Evolutionary conservation across 306 rosid genomes (phyloP), one percentile per base, ranked within the genome.

Genomic region (Citrullus colocynthis): DNA sequence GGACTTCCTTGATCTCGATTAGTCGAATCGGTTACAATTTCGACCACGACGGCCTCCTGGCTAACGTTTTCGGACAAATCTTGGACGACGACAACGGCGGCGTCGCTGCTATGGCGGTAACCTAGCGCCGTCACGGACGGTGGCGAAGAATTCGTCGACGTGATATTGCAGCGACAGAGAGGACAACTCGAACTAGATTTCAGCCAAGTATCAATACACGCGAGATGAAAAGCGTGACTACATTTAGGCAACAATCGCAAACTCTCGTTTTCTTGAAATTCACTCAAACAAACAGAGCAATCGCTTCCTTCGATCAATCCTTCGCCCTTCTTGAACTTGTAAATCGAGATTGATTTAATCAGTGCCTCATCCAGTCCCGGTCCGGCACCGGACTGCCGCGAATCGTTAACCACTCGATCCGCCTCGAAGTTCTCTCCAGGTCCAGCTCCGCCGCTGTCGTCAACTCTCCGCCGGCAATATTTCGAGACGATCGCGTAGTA

Each of bases 161-260:
- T 39, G 20, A 88, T 81, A 16, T 74, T 83, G 55, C 89, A 82
- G 16, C 98, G 91, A 51, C 96, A 93, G 18, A 89, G 71, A 7
- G 98, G 96, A 37, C 98, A 93, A 28, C 86, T 88, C 0, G 96
- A 86, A 52, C 87, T 81, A 3, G 95, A 85, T 62, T 82, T 86
- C 60, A 93, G 75, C 98, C 98, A 93, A 12, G 89, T 41, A 59
- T 93, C 98, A 58, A 93, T 93, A 55, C 96, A 93, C 30, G 88
- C 88, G 9, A 89, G 88, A 74, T 93, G 96, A 75, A 93, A 93
- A 4, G 96, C 96, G 37, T 93, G 98, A 79, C 77, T 89, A 30
- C 98, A 93, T 51, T 83, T 87, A 0, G 98, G 94, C 81, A 93
- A 73, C 12, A 93, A 70, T 74, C 96, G 83, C n/a, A 93, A 58